Conservation (phyloP, 2,329 filamentous ascomycete genomes). For the Fusarium brevicatenulatum region DNA sequence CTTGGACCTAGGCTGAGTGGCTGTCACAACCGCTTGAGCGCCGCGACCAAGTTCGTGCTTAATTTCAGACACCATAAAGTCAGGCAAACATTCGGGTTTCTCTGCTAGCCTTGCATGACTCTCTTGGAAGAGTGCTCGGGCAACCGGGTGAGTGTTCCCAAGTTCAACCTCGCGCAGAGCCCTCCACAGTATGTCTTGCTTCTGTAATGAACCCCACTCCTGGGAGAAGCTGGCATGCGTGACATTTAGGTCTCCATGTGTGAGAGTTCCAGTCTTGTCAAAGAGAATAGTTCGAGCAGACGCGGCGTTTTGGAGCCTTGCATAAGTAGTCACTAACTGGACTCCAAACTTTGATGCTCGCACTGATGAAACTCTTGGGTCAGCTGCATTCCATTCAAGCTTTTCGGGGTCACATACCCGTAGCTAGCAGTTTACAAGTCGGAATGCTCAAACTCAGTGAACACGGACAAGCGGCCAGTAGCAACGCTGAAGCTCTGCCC, state of each 20-base stretch:
- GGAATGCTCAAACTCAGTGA: background rate
- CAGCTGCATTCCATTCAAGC: background rate
- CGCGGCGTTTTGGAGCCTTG: background rate
- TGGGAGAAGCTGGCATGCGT: background rate
- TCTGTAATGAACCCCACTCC: background rate
- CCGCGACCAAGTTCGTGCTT: background rate
- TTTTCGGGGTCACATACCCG: accelerated
- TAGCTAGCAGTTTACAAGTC: background rate
- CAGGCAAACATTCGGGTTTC: accelerated
- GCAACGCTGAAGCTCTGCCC: background rate
- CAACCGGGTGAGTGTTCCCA: background rate
- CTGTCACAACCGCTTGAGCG: background rate
- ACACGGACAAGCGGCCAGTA: background rate
- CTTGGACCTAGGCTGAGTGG: accelerated
- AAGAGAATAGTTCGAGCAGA: background rate
- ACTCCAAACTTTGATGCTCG: background rate
- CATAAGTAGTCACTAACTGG: background rate
- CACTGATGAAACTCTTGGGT: background rate
- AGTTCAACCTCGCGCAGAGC: background rate
- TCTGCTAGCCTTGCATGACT: background rate
- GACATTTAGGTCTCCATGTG: accelerated
- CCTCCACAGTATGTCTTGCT: background rate
- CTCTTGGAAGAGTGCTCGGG: background rate
- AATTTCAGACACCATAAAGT: background rate
- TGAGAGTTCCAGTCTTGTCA: background rate